Base-by-base conservation (phyloP, 169 alveolate species). In the Eimeria tenella region DNA sequence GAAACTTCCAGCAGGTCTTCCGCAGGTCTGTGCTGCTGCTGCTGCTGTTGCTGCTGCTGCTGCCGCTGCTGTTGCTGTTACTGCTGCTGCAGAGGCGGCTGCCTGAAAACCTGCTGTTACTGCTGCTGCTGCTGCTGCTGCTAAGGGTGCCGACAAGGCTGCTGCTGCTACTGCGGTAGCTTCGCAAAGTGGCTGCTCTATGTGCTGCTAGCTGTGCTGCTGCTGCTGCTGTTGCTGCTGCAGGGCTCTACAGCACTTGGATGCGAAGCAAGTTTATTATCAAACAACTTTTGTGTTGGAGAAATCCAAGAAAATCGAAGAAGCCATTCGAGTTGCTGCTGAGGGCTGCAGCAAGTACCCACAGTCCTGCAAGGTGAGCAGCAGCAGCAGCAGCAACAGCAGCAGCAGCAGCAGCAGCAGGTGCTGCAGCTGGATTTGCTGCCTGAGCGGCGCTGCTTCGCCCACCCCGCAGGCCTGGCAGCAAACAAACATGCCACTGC, bases 291-390 rank as follows among this genome's bases (percentile, higher is more conserved):
- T 83, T 49, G 89, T 95, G 50, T 89, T 90, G 58, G 95, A 95
- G 93, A 86, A 94, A 68, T 86, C 93, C 55, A 62, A 71, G 50
- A 88, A 88, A 49, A 42, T 87, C 4, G 89, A 50, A 6, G 49
- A 89, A 75, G 95, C 96, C 31, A 63, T 70, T 15, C 81, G 62
- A 15, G 81, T 84, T 2, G 68, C 86, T 49, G 94, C 90, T n/a
- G 70, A 83, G 55, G 86, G 95, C 88, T 68, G 95, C 49, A 84
- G 74, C 55, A 93, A 93, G 63, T 95, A 75, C 55, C 94, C 95
- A 0, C 81, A 90, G 21, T 93, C 97, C 21, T 90, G 90, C 83
- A 95, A 95, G 94, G 97, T 95, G n/a, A n/a, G n/a, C n/a, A n/a
- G n/a, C n/a, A n/a, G n/a, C n/a, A n/a, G n/a, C n/a, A n/a, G n/a